Conservation (phyloP, 1,284 basidiomycete genomes). For the Ganoderma sp. region DNA sequence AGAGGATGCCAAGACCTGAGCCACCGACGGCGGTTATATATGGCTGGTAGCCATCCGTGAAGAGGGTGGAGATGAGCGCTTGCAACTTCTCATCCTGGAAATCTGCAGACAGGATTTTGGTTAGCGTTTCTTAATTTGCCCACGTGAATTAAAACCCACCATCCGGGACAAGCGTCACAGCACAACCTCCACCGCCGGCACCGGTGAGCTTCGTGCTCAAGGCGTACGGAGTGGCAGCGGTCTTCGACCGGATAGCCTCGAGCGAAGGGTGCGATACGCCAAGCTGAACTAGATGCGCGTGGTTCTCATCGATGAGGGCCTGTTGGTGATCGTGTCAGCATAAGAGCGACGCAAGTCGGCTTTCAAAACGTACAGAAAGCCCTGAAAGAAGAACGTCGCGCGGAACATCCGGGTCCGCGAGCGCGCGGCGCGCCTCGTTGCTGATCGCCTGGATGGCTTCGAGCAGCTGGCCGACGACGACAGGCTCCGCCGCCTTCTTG, state of each 20-base stretch:
- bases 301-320: conserved; percentile 89
- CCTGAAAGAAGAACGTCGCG: conserved; percentile 66
- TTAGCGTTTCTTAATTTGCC: conserved; percentile 2
- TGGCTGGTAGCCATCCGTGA: conserved; percentile 76
- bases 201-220: conserved; percentile 97
- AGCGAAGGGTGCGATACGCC: conserved; percentile 93
- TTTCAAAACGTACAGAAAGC: conserved; percentile 51
- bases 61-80: conserved; percentile 64
- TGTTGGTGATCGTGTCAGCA: conserved; percentile 37
- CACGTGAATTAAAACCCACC: conserved; percentile 49
- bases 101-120: conserved; percentile 48
- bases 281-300: conserved; percentile 83
- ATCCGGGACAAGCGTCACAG: conserved; percentile 94
- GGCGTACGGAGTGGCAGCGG: conserved; percentile 64
- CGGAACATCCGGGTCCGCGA: conserved; percentile 75
- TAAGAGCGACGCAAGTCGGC: not conserved
- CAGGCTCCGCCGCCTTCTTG: conserved; percentile 79
- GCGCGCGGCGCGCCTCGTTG: conserved; percentile 77
- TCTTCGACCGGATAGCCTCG: conserved; percentile 81
- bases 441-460: conserved; percentile 82
- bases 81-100: conserved; percentile 65
- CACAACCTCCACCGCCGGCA: conserved; percentile 98
- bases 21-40: conserved; percentile 95
- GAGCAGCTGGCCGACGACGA: conserved; percentile 75
- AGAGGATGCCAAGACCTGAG: conserved; percentile 86